Evolutionary conservation across 768 basidiomycete species (phyloP).

Genomic region (Russula vinacea): DNA sequence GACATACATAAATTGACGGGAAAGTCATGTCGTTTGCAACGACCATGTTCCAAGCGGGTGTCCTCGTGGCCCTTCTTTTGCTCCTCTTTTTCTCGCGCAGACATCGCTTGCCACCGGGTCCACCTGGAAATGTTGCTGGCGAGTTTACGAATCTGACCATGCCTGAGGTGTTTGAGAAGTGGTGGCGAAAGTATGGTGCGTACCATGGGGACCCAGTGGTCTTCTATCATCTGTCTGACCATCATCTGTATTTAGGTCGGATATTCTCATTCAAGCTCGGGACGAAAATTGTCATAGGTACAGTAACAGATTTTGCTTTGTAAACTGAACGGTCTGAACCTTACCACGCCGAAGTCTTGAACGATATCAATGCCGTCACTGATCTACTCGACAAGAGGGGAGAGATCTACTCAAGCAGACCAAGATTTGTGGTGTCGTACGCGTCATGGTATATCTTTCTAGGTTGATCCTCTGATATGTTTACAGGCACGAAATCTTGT

Average conservation of each 20-base stretch:
- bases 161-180: conserved; percentile 3
- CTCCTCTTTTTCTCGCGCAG: neutral
- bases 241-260: conserved; percentile 1
- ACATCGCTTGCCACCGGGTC: conserved; percentile 20
- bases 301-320: no score
- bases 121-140: conserved; percentile 10
- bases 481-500: conserved; percentile 25
- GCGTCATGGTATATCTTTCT: neutral
- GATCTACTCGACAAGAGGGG: conserved; percentile 27
- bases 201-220: neutral
- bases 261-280: conserved; percentile 25
- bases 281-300: conserved; percentile 16
- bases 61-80: neutral
- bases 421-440: conserved; percentile 24
- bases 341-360: conserved; percentile 15
- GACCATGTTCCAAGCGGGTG: neutral
- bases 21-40: neutral
- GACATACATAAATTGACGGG: neutral
- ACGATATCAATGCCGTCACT: conserved; percentile 3
- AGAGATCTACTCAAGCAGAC: conserved; percentile 27
- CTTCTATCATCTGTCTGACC: neutral
- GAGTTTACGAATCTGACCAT: conserved; percentile 4
- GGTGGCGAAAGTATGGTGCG: conserved; percentile 18
- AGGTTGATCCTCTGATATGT: neutral
- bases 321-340: conserved; percentile 1